Conservation (phyloP, 129 eudicot species). For the Chrysanthemum makinoi region DNA sequence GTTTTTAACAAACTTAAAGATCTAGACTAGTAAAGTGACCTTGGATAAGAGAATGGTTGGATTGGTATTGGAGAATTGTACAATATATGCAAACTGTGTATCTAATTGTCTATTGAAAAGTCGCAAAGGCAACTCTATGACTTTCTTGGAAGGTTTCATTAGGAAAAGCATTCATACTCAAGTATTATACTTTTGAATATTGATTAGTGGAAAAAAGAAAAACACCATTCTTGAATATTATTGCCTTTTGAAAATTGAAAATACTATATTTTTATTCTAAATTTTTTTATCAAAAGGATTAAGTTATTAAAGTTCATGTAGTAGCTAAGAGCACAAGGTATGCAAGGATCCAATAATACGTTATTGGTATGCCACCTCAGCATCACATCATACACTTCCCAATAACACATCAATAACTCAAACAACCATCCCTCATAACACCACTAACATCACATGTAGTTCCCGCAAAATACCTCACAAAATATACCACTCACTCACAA, state of each 20-base stretch:
- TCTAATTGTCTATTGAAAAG: neutral
- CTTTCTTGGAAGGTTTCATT: conserved; percentile 16
- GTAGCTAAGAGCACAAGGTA: too few relatives aligned
- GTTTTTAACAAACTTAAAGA: neutral
- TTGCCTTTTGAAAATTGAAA: conserved; percentile 3
- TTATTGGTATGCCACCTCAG: too few relatives aligned
- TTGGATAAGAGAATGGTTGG: neutral
- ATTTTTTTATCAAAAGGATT: neutral
- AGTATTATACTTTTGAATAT: too few relatives aligned
- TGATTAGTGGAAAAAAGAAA: conserved; percentile 6
- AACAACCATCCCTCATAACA: too few relatives aligned
- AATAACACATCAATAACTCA: too few relatives aligned
- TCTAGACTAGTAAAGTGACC: neutral
- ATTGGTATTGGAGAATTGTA: conserved; percentile 3
- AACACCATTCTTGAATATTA: conserved; percentile 23
- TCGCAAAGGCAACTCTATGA: conserved; percentile 5
- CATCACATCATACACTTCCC: too few relatives aligned
- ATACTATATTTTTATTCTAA: neutral
- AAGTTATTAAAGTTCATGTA: neutral
- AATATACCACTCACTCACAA: too few relatives aligned
- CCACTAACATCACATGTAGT: too few relatives aligned
- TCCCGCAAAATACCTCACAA: too few relatives aligned
- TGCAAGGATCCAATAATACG: too few relatives aligned
- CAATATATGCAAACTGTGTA: neutral
- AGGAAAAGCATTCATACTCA: too few relatives aligned